A percentile compares a stretch with the other conserved stretches of the same genome.
Evolutionary conservation across 75 land plant genomes (phyloP).

Genomic region (Sequoiadendron giganteum): DNA sequence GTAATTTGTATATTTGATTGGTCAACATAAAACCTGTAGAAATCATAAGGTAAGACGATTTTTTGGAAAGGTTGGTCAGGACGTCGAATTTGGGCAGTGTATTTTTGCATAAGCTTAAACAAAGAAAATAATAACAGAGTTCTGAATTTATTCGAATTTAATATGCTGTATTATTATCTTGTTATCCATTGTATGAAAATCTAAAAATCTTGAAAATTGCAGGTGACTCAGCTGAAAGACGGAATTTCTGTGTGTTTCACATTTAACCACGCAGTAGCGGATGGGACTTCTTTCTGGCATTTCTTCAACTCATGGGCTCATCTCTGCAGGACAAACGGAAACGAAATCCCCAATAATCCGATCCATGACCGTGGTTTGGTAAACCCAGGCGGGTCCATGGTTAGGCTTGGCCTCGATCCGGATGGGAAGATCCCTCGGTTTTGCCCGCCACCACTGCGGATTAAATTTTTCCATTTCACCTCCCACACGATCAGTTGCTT

Average conservation of each 20-base stretch:
- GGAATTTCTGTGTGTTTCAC: conserved; percentile 58
- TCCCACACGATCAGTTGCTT: conserved; percentile 26
- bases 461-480: conserved; percentile 42
- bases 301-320: conserved; percentile 69
- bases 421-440: background rate
- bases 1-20: too few species aligned
- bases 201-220: too few species aligned
- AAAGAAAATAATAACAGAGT: too few species aligned
- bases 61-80: too few species aligned
- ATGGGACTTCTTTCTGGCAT: conserved; percentile 73
- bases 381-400: background rate
- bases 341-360: conserved; percentile 10
- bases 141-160: too few species aligned
- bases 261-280: conserved; percentile 52
- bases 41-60: too few species aligned
- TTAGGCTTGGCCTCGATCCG: background rate
- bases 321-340: conserved; percentile 10
- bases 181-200: too few species aligned
- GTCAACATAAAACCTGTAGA: too few species aligned
- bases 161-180: too few species aligned
- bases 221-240: conserved; percentile 31
- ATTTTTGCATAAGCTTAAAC: too few species aligned
- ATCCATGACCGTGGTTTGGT: conserved; percentile 12
- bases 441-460: conserved; percentile 17
- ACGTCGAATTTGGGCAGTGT: too few species aligned